Evolutionary conservation across 2,329 filamentous ascomycete genomes (phyloP).

Genomic region (Trichoderma cornu-damae): DNA sequence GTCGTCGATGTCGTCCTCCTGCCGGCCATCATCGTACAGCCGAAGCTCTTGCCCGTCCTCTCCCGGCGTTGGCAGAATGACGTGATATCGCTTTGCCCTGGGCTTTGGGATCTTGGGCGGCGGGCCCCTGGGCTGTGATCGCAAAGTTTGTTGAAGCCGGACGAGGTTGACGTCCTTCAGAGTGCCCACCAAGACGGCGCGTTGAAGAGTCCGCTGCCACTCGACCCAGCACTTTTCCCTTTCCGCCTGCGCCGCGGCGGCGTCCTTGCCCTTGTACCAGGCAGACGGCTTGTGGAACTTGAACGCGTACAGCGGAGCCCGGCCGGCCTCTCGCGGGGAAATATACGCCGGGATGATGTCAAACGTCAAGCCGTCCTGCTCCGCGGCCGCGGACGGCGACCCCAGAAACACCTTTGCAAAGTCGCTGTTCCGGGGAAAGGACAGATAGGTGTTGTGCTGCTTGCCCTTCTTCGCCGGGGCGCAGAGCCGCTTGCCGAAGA

Average conservation of each 20-base stretch:
- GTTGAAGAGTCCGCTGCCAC: not conserved
- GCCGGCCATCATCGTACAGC: not conserved
- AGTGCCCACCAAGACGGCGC: not conserved
- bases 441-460: slow-evolving; percentile 4
- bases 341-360: slow-evolving; percentile 2
- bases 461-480: not conserved
- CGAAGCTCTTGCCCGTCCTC: not conserved
- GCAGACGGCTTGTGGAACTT: not conserved
- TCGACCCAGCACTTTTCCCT: slow-evolving; percentile 9
- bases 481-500: not conserved
- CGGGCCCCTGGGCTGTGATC: too few relatives aligned
- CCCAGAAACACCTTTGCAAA: slow-evolving; percentile 10
- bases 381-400: not conserved
- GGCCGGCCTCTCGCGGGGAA: not conserved
- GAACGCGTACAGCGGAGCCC: not conserved
- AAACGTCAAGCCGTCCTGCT: not conserved
- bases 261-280: not conserved
- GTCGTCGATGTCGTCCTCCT: not conserved
- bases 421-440: not conserved
- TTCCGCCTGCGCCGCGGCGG: too few relatives aligned
- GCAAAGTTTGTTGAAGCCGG: not conserved
- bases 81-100: not conserved
- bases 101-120: too few relatives aligned
- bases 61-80: not conserved
- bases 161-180: not conserved